phyloP scores from a whole-genome alignment of 2,329 filamentous ascomycete species.

The Orbilia brochopaga region DNA sequence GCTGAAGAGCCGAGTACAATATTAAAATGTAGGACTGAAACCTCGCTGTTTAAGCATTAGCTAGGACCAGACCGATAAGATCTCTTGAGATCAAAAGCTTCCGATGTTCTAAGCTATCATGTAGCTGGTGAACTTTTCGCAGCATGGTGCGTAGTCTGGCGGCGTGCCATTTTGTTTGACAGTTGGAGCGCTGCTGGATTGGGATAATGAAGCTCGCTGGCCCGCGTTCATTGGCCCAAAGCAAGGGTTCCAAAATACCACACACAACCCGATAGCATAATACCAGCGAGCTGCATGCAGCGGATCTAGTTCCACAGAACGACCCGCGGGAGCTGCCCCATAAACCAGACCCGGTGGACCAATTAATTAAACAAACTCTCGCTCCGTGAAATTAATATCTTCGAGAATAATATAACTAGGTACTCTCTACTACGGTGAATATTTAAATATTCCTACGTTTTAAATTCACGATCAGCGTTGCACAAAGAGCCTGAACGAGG shows the following conservation, averaged over 20 bases:
- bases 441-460: too few relatives aligned
- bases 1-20: conserved; percentile 16
- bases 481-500: too few relatives aligned
- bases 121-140: background rate
- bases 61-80: conserved; percentile 24
- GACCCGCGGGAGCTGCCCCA: too few relatives aligned
- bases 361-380: too few relatives aligned
- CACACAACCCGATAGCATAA: conserved; percentile 24
- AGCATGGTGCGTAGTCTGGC: conserved; percentile 27
- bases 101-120: background rate
- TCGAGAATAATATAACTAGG: too few relatives aligned
- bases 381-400: too few relatives aligned
- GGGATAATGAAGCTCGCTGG: background rate
- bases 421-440: too few relatives aligned
- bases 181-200: conserved; percentile 27
- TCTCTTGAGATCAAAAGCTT: background rate
- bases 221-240: background rate
- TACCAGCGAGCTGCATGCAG: too few relatives aligned
- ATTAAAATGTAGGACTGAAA: conserved; percentile 7
- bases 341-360: too few relatives aligned
- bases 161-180: conserved; percentile 30
- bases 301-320: too few relatives aligned
- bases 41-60: conserved; percentile 5
- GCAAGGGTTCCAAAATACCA: conserved; percentile 23
- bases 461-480: too few relatives aligned